A percentile compares a stretch with the other conserved stretches of the same genome.
Evolutionary conservation across 371 early-diverging fungal genomes (phyloP).

Genomic region (Furculomyces boomerangus): DNA sequence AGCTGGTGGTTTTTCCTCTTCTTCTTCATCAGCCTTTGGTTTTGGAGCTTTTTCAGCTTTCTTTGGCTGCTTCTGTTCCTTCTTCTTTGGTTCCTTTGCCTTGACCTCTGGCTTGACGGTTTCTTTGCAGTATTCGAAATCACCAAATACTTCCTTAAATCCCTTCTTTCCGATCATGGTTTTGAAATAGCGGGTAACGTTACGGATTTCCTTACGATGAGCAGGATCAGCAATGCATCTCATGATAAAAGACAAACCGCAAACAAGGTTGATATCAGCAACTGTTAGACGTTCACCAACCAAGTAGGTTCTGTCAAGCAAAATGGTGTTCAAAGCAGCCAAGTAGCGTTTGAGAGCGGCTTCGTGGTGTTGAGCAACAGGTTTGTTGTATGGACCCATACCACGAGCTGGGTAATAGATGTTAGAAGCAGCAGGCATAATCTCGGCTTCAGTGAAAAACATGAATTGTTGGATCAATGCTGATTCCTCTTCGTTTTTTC

Average conservation of each 20-base stretch:
- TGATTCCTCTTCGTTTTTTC: constrained; percentile 37
- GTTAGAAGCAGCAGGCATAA: constrained; percentile 25
- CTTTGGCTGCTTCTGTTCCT: constrained; percentile 14
- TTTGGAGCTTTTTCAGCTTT: constrained; percentile 6
- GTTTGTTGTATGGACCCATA: constrained; percentile 41
- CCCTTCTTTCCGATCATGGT: constrained; percentile 61
- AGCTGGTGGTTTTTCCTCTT: constrained; percentile 41
- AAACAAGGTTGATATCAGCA: constrained; percentile 64
- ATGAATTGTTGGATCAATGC: constrained; percentile 62
- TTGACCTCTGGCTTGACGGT: constrained; percentile 20
- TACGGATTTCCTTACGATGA: constrained; percentile 58
- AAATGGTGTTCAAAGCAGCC: constrained; percentile 45
- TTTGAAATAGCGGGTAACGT: constrained; percentile 74
- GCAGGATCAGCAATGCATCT: constrained; percentile 34
- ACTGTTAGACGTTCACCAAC: constrained; percentile 80
- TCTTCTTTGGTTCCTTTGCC: constrained; percentile 12
- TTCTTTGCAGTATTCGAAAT: constrained; percentile 30
- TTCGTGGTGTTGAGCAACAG: constrained; percentile 40
- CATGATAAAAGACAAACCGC: constrained; percentile 39
- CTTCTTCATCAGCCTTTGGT: constrained; percentile 29
- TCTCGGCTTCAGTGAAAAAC: constrained; percentile 47
- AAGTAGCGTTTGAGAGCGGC: constrained; percentile 42
- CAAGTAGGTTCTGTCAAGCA: constrained; percentile 67
- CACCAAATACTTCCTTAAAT: constrained; percentile 57
- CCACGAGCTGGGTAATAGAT: constrained; percentile 55